Percentiles rank a stretch among this genome's conserved stretches.
Evolutionary conservation across 257 asterid species (phyloP).

Genomic region (Echites panduratus): DNA sequence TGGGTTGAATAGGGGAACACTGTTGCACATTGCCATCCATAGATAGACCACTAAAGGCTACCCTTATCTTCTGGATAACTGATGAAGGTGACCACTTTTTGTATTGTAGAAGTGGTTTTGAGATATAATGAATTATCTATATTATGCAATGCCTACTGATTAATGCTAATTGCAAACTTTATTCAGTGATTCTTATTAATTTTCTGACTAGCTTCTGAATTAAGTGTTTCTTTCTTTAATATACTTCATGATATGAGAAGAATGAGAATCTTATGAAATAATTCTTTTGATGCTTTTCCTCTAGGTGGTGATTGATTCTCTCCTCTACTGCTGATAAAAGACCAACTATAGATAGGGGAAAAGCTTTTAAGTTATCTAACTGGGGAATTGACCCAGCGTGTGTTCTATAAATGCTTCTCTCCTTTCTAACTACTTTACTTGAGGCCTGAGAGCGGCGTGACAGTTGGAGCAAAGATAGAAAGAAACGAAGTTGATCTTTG

Average conservation of each 20-base stretch:
- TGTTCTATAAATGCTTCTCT: too few species aligned
- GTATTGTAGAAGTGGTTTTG: background rate
- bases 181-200: background rate
- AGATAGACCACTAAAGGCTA: background rate
- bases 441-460: too few species aligned
- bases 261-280: constrained; percentile 5
- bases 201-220: background rate
- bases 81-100: background rate
- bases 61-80: background rate
- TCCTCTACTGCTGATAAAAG: constrained; percentile 8
- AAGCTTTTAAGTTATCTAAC: too few species aligned
- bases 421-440: too few species aligned
- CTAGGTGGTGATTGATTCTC: constrained; percentile 26
- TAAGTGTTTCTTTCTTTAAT: background rate
- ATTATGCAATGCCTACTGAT: background rate
- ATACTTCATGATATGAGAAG: background rate
- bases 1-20: background rate
- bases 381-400: too few species aligned
- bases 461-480: too few species aligned
- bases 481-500: too few species aligned
- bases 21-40: too few species aligned
- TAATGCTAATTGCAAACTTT: background rate
- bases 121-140: background rate
- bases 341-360: too few species aligned
- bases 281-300: constrained; percentile 11